Base-by-base conservation (phyloP, 306 rosid genomes). In the Sechiopsis laciniata region DNA sequence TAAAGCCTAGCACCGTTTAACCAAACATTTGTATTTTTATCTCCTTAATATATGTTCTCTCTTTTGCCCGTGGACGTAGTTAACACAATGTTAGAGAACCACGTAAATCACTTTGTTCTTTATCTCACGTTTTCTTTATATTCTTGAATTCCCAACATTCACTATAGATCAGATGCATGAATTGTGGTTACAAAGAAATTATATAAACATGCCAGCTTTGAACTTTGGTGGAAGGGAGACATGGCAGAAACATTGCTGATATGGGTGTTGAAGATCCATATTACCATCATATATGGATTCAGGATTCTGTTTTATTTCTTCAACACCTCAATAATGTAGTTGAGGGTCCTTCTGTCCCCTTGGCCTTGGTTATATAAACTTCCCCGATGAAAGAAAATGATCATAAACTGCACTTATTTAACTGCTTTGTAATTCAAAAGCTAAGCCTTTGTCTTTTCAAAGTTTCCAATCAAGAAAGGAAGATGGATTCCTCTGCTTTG, bases 401-500 rank as follows among this genome's bases (percentile, higher is more conserved):
- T 12, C 58, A 50, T 24, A 70, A 70, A 26, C 48, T 24, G 24
- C 52, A 70, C 37, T 2, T 24, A 7, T 32, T 70, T 57, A 10
- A 2, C 54, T 67, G 72, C 19, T 67, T 46, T 67, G 55, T 20
- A 20, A 67, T 46, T 42, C 55, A 42, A 67, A 20, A 53, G 71
- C 32, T 32, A 52, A 8, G 46, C 51, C 6, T 7, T 22, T 48
- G 0, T 10, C 17, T 66, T 45, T 10, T 5, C 10, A 32, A 32
- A 32, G 37, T 40, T 40, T 32, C 37, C 37, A 32, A 40, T 40
- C 9, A 42, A 40, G 10, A 21, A 6, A 56, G 8, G 8, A 66
- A 80, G 70, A 74, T 76, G 78, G 77, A 48, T 56, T 12, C 48
- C 35, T 70, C 77, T 74, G 56, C 68, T 74, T 7, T 60, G 45